Evolutionary conservation across 2,329 filamentous ascomycete genomes (phyloP), one percentile per base, ranked within the genome.

Genomic region (Kalmusia sp.): DNA sequence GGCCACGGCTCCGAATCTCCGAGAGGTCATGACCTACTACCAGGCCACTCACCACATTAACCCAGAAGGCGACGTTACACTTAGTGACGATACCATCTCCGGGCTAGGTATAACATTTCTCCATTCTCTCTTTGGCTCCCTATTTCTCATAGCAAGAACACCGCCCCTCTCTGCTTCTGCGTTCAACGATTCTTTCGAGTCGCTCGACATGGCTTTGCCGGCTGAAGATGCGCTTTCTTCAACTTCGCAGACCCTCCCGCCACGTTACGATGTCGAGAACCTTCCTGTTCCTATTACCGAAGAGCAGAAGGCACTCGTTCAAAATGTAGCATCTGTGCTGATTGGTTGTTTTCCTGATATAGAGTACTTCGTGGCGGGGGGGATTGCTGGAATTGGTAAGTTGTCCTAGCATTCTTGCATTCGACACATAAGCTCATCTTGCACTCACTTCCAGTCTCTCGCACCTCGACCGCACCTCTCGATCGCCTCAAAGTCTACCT

Each of bases 321-420:
- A 68, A 65, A 69, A 62, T 66, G 64, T 77, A 64, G 72, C 72
- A 70, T 67, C 76, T 59, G 74, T 74, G 77, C 80, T 82, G 77
- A 82, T 89, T 82, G 72, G 74, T 72, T 78, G 77, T 74, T 81
- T 92, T 76, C 91, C 90, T 76, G 85, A 92, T 86, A 84, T 89
- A 96, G 95, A 95, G 84, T 99, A 98, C 80, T 99, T 98, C 78
- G 78, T 96, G 79, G 95, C 95, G 75, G 95, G 95, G 82, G 95
- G 92, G 76, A 82, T 96, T 73, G 92, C 93, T 74, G 95, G 95
- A 74, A 93, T 92, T 74, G 44, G 44, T 47, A 47, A 37, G 44
- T 47, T 37, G 15, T 8, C 33, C 44, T 15, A n/a, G 14, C 14
- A 21, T 28, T 11, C n/a, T 15, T 47, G 44, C 44, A 28, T 38